phyloP scores from a whole-genome alignment of 2,329 filamentous ascomycete genomes.

The Ophiostoma novo-ulmi region DNA sequence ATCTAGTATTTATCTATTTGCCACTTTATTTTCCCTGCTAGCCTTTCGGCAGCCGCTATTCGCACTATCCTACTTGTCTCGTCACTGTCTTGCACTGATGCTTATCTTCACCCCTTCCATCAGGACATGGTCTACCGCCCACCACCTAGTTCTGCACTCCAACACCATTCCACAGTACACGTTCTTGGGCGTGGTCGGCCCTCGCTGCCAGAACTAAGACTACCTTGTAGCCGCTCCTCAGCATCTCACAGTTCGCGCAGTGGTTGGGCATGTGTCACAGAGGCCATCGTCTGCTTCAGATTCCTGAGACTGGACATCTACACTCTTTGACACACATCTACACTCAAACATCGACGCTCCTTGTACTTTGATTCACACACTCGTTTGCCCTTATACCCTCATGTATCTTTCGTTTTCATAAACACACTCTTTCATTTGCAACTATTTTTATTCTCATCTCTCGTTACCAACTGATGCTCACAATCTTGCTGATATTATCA shows the following conservation, averaged over 20 bases:
- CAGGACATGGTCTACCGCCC: background rate
- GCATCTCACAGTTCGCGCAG: background rate
- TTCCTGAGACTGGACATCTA: background rate
- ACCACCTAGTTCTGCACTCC: background rate
- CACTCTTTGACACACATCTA: background rate
- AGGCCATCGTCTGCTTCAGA: slow-evolving; percentile 9
- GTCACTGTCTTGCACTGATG: background rate
- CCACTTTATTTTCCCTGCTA: background rate
- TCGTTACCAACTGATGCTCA: background rate
- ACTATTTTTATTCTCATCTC: background rate
- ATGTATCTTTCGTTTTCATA: background rate
- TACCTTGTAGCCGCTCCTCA: background rate
- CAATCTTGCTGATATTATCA: background rate
- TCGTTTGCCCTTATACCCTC: slow-evolving; percentile 6
- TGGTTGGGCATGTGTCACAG: slow-evolving; percentile 4
- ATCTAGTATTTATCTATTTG: background rate
- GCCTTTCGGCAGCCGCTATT: background rate
- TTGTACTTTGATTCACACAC: background rate
- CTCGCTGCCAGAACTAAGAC: background rate
- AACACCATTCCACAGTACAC: background rate
- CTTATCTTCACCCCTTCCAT: background rate
- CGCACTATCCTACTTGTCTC: background rate
- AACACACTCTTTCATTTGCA: background rate
- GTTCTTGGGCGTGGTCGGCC: background rate
- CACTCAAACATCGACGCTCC: background rate